Evolutionary conservation across 2,329 filamentous ascomycete genomes (phyloP).

Genomic region (Fusarium sp.): DNA sequence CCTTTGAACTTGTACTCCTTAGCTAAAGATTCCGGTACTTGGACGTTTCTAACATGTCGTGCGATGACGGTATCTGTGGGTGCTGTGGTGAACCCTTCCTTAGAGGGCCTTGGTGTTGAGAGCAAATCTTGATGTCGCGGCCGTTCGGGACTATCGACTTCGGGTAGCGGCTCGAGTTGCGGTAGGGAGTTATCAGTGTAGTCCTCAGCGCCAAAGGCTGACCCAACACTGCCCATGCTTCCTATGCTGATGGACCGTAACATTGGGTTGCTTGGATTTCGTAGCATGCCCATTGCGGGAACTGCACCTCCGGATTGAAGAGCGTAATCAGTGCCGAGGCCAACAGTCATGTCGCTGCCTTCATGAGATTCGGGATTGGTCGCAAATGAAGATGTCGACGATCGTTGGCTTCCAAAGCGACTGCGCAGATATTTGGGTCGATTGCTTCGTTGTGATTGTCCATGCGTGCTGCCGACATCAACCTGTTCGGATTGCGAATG

Average conservation of each 20-base stretch:
- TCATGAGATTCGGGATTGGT: conserved; percentile 65
- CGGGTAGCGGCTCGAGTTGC: conserved; percentile 62
- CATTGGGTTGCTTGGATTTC: conserved; percentile 66
- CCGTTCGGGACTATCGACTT: conserved; percentile 58
- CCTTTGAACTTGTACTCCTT: conserved; percentile 85
- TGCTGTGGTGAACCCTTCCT: conserved; percentile 64
- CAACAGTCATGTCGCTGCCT: conserved; percentile 80
- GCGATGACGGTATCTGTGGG: conserved; percentile 91
- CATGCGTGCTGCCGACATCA: conserved; percentile 61
- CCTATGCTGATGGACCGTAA: conserved; percentile 86
- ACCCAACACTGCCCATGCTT: conserved; percentile 90
- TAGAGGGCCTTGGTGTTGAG: conserved; percentile 75
- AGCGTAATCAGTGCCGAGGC: conserved; percentile 77
- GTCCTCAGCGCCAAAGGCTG: conserved; percentile 70
- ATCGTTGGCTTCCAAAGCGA: conserved; percentile 67
- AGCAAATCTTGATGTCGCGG: conserved; percentile 60
- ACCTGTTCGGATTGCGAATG: conserved; percentile 47
- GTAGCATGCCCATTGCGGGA: conserved; percentile 64
- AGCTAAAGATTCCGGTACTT: conserved; percentile 88
- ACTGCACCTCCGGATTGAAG: conserved; percentile 83
- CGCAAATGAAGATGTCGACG: conserved; percentile 69
- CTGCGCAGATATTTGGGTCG: conserved; percentile 69
- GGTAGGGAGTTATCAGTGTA: conserved; percentile 57
- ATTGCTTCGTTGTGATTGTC: conserved; percentile 58
- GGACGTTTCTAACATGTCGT: conserved; percentile 88